Base-by-base conservation (phyloP, 768 basidiomycete species). In the Tricholoma furcatifolium region DNA sequence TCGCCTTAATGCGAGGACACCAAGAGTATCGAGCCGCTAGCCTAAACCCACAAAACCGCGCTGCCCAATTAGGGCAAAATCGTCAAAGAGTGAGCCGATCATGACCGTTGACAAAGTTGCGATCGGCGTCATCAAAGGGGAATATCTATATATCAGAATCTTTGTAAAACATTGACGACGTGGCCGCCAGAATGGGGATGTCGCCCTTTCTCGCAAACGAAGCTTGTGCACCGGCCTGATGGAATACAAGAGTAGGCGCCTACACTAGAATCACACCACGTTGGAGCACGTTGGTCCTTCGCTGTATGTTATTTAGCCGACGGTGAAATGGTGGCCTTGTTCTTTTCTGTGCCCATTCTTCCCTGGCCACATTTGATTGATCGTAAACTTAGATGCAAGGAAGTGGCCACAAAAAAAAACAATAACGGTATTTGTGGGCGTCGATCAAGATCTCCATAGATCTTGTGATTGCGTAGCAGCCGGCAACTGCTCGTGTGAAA, bases 351-450 rank as follows among this genome's bases (percentile, higher is more conserved):
- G 21, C 14, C n/a, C 17, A 18, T 23, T 24, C 36, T 14, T 43
- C 43, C 51, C 31, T 42, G 38, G 18, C 30, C 51, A 45, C 24
- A 17, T 43, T 39, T 54, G 53, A 54, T 54, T 38, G 53, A 54
- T 54, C 44, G 32, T 30, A 53, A 36, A 32, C 34, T 17, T 15
- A 35, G 31, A 46, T 23, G 36, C 18, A 14, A 35, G 14, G 14
- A 31, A 35, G 53, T n/a, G 47, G 36, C 24, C 17, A 34, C 35
- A 18, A 23, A 47, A 52, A 49, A 52, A 50, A 47, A 52, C 53
- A 52, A 50, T 27, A 38, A 40, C 47, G 27, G 27, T 27, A 36
- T 39, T 43, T 53, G 56, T 57, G 47, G 56, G 56, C 48, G 51
- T 47, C 17, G 43, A 57, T 57, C 56, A 46, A 53, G 45, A 51